phyloP scores from a whole-genome alignment of 192 early-diverging fungal genomes.

The Tieghemiomyces parasiticus region DNA sequence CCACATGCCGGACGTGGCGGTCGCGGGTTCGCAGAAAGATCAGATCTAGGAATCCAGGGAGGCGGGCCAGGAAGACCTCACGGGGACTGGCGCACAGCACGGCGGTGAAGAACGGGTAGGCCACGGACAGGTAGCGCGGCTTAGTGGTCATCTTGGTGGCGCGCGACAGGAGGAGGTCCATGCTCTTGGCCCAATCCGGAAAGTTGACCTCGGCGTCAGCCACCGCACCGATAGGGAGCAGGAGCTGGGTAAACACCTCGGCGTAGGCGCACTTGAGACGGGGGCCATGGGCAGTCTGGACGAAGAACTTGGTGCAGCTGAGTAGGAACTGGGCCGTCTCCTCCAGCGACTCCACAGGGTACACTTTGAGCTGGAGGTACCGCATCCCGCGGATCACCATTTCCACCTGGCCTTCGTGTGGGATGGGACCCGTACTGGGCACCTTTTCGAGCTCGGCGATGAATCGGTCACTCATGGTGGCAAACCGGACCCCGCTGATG shows the following conservation, averaged over 20 bases:
- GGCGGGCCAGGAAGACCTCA: conserved; percentile 77
- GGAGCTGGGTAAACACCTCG: conserved; percentile 74
- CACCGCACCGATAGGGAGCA: conserved; percentile 82
- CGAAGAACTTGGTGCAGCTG: conserved; percentile 72
- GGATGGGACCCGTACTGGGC: conserved; percentile 33
- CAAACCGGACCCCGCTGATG: conserved; percentile 78
- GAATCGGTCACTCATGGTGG: conserved; percentile 86
- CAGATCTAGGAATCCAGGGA: conserved; percentile 47
- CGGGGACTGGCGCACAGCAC: conserved; percentile 78
- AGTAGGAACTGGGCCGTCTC: conserved; percentile 90
- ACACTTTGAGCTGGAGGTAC: conserved; percentile 83
- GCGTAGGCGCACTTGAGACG: conserved; percentile 85
- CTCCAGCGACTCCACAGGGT: conserved; percentile 83
- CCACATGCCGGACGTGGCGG: conserved; percentile 51
- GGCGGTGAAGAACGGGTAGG: conserved; percentile 73
- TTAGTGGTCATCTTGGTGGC: conserved; percentile 84
- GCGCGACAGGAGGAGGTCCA: conserved; percentile 80
- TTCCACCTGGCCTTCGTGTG: conserved; percentile 66
- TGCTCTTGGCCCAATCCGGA: conserved; percentile 80
- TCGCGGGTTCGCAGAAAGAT: conserved; percentile 63
- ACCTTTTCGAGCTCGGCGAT: conserved; percentile 73
- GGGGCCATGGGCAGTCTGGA: conserved; percentile 60
- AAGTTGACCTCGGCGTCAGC: conserved; percentile 90
- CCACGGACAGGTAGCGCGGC: conserved; percentile 60
- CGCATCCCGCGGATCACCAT: conserved; percentile 81